Conservation (phyloP, 768 basidiomycete species). For the Lactifluus rugatus region DNA sequence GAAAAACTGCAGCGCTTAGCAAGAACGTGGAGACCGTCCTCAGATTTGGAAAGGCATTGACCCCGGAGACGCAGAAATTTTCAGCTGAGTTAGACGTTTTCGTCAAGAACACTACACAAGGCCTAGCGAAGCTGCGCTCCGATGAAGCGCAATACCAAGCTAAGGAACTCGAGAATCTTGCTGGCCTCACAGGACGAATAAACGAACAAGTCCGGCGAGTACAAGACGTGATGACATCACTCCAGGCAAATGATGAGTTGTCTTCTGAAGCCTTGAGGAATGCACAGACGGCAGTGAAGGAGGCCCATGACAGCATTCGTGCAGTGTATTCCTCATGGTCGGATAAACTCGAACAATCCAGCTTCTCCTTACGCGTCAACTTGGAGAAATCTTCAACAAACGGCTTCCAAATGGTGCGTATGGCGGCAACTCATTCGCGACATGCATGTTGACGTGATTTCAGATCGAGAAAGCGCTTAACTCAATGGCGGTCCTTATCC, state of each 20-base stretch:
- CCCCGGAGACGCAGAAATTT: conserved; percentile 43
- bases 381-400: conserved; percentile 35
- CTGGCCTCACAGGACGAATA: conserved; percentile 42
- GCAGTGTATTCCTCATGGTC: conserved; percentile 48
- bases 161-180: conserved; percentile 46
- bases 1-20: conserved; percentile 54
- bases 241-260: conserved; percentile 46
- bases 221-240: conserved; percentile 40
- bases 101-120: conserved; percentile 44
- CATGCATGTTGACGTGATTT: neutral
- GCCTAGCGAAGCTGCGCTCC: conserved; percentile 40
- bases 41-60: conserved; percentile 50
- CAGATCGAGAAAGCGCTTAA: conserved; percentile 51
- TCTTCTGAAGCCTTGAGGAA: conserved; percentile 43
- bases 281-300: conserved; percentile 41
- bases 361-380: conserved; percentile 38
- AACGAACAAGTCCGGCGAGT: conserved; percentile 49
- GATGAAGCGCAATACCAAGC: conserved; percentile 49
- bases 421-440: neutral
- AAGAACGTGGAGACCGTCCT: conserved; percentile 59
- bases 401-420: conserved; percentile 38
- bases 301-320: conserved; percentile 45
- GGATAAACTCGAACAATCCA: conserved; percentile 39
- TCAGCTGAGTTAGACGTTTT: conserved; percentile 54
- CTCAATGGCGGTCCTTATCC: conserved; percentile 48